A percentile compares a stretch with the other conserved stretches of the same genome.
These are phyloP conservation scores for Alternaria gaisen DNA, from an alignment of 2,329 filamentous ascomycete species.

Conservation along the genomic window DNA sequence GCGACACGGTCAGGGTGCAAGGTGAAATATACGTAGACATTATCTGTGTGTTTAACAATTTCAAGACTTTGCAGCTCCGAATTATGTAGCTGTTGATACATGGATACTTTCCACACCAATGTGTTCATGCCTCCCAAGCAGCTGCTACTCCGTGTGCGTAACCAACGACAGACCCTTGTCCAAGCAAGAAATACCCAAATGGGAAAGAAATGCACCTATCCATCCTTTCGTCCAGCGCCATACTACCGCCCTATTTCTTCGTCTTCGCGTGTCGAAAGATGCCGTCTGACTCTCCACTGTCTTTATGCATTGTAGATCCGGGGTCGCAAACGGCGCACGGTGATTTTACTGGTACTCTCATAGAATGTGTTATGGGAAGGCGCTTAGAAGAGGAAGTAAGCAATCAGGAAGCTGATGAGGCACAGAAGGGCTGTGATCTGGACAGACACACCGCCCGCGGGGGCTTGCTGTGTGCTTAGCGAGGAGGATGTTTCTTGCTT, in stretches of 20 bases:
- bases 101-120: conserved; percentile 25
- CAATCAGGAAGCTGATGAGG: conserved; percentile 88
- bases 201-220: conserved; percentile 30
- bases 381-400: conserved; percentile 91
- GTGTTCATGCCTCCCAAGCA: conserved; percentile 20
- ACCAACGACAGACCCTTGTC: conserved; percentile 32
- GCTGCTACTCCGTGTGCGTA: conserved; percentile 31
- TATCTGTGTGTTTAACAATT: conserved; percentile 9
- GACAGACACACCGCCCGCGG: conserved; percentile 80
- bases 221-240: conserved; percentile 8
- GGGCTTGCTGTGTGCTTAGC: conserved; percentile 62
- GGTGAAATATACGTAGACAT: conserved; percentile 3
- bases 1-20: neutral
- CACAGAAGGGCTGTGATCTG: conserved; percentile 85
- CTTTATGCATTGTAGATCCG: conserved; percentile 28
- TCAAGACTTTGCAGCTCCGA: conserved; percentile 28
- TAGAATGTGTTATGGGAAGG: conserved; percentile 31
- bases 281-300: conserved; percentile 31
- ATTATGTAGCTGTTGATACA: conserved; percentile 46
- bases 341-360: conserved; percentile 25
- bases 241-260: conserved; percentile 15
- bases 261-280: conserved; percentile 9
- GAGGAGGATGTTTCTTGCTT: conserved; percentile 61
- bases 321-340: conserved; percentile 32
- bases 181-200: conserved; percentile 32